A percentile compares a stretch with the other conserved stretches of the same genome.
phyloP scores from a whole-genome alignment of 495 filamentous ascomycete genomes.

The Cenococcum geophilum region DNA sequence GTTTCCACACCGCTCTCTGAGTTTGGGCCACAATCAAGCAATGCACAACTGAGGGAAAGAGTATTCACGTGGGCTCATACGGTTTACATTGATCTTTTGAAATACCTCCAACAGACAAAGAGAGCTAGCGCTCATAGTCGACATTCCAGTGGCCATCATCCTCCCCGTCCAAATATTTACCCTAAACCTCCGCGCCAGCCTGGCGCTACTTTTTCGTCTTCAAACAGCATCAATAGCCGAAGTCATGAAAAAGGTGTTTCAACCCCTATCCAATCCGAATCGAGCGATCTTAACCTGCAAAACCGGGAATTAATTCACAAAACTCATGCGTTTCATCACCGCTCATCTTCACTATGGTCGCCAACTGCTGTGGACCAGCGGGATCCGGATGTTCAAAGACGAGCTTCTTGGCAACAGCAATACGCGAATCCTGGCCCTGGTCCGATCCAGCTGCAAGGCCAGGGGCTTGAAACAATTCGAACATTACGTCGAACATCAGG shows the following conservation, averaged over 20 bases:
- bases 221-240: constrained; percentile 1
- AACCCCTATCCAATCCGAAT: neutral
- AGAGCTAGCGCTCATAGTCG: constrained; percentile 45
- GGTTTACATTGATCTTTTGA: constrained; percentile 79
- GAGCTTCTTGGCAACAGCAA: constrained; percentile 20
- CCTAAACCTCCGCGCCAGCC: constrained; percentile 55
- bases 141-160: constrained; percentile 25
- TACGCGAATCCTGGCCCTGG: constrained; percentile 3
- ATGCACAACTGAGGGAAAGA: constrained; percentile 69
- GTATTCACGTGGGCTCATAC: constrained; percentile 77
- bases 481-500: constrained; percentile 30
- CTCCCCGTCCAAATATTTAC: constrained; percentile 53
- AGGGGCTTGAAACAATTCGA: constrained; percentile 16
- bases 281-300: constrained; percentile 2
- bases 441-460: constrained; percentile 8
- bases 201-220: constrained; percentile 34
- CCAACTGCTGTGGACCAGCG: constrained; percentile 4
- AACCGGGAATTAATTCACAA: constrained; percentile 2
- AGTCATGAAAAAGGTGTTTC: neutral
- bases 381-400: constrained; percentile 10
- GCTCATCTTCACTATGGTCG: constrained; percentile 23
- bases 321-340: constrained; percentile 6
- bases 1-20: constrained; percentile 24
- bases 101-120: constrained; percentile 62
- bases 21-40: constrained; percentile 39